Evolutionary conservation across 805 yeast genomes (phyloP).

Genomic region (Ogataea parapolymorpha): DNA sequence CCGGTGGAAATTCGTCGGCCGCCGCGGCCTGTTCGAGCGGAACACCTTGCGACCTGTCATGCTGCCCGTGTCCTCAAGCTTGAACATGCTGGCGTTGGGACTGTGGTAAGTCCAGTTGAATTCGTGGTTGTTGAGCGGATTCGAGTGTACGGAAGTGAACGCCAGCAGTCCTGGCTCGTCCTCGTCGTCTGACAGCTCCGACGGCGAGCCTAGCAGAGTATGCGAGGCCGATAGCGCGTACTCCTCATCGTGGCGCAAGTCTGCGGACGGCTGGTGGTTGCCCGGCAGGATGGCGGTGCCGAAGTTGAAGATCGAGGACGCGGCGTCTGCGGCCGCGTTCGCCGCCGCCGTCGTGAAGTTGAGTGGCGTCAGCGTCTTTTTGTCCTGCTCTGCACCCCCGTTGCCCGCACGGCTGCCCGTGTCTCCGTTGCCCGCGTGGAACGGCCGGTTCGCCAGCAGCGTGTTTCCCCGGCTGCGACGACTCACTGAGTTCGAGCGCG

Average conservation of each 20-base stretch:
- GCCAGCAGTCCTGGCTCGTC: slow-evolving; percentile 31
- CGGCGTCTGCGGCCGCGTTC: slow-evolving; percentile 29
- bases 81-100: slow-evolving; percentile 16
- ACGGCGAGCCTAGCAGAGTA: slow-evolving; percentile 11
- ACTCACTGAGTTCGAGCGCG: slow-evolving; percentile 27
- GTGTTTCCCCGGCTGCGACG: slow-evolving; percentile 25
- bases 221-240: slow-evolving; percentile 12
- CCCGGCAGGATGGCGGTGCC: slow-evolving; percentile 20
- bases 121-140: slow-evolving; percentile 35
- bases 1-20: slow-evolving; percentile 22
- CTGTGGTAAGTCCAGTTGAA: slow-evolving; percentile 28
- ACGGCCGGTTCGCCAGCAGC: slow-evolving; percentile 13
- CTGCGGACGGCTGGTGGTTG: slow-evolving; percentile 1
- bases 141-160: slow-evolving; percentile 30
- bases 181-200: slow-evolving; percentile 19
- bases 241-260: slow-evolving; percentile 9
- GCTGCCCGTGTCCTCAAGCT: slow-evolving; percentile 16
- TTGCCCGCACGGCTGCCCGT: background rate
- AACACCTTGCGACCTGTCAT: slow-evolving; percentile 13
- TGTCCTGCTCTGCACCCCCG: slow-evolving; percentile 8
- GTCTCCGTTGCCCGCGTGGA: slow-evolving; percentile 4
- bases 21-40: slow-evolving; percentile 21
- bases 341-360: slow-evolving; percentile 28
- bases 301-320: slow-evolving; percentile 30
- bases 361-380: slow-evolving; percentile 17